phyloP scores from a whole-genome alignment of 192 early-diverging fungal species.

The Dispira parvispora region DNA sequence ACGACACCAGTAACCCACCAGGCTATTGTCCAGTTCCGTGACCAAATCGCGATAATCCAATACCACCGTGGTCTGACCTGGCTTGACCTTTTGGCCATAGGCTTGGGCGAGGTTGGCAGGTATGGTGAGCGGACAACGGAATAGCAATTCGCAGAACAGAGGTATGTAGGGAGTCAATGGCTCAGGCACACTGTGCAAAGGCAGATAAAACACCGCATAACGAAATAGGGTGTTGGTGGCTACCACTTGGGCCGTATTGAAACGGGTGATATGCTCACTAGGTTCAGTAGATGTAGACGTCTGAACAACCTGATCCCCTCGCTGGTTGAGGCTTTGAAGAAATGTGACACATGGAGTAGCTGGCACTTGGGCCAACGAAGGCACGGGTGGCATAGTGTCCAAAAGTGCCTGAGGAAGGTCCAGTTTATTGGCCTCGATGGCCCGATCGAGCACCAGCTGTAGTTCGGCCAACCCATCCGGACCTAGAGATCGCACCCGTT shows the following conservation, averaged over 20 bases:
- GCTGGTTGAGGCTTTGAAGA: slow-evolving; percentile 13
- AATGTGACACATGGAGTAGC: slow-evolving; percentile 18
- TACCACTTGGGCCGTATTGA: slow-evolving; percentile 38
- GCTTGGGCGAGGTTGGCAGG: slow-evolving; percentile 27
- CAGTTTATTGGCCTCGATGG: neutral
- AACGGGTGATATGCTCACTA: slow-evolving; percentile 5
- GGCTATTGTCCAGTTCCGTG: slow-evolving; percentile 27
- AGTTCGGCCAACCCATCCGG: slow-evolving; percentile 26
- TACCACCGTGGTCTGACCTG: neutral
- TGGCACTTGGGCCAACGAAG: slow-evolving; percentile 32
- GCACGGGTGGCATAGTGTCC: slow-evolving; percentile 40
- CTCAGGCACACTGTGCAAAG: slow-evolving; percentile 29
- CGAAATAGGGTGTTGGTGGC: slow-evolving; percentile 48
- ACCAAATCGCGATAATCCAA: slow-evolving; percentile 15
- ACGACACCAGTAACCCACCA: slow-evolving; percentile 23
- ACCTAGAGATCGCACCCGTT: slow-evolving; percentile 22
- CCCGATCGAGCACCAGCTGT: neutral
- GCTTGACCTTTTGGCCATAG: slow-evolving; percentile 7
- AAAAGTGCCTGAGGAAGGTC: slow-evolving; percentile 34
- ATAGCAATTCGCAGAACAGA: slow-evolving; percentile 62
- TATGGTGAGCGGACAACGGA: slow-evolving; percentile 33
- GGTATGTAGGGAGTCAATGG: slow-evolving; percentile 47
- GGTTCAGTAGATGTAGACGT: neutral
- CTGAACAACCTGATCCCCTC: neutral
- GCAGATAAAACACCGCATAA: slow-evolving; percentile 37